Base-by-base conservation (phyloP, 176 grass and related monocot genomes). In the Carex pumila region DNA sequence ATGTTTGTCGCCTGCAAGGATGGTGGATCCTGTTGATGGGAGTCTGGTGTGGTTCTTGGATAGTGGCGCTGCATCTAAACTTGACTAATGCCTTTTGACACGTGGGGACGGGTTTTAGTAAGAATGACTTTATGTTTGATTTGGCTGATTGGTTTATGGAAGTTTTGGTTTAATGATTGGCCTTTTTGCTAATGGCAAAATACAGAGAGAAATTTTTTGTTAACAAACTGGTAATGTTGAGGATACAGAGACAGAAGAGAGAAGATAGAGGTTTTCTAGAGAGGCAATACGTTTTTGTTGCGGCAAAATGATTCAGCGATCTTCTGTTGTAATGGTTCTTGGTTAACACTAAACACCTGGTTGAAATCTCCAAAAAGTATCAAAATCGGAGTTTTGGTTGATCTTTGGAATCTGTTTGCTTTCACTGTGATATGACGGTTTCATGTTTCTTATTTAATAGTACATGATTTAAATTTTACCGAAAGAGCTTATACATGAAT, bases 21-120 rank as follows among this genome's bases (percentile, higher is more conserved):
- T 90, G 92, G 76, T 97, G 70, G 65, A 89, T 41, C 94, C 92
- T 3, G 82, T 79, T 0, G 88, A 97, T 30, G 94, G 94, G 31
- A 97, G 89, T 67, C 74, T 97, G 81, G 82, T 91, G 12, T 97
- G 94, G 94, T 97, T 97, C 32, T 65, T 97, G 83, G 94, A 97
- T 89, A 90, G 85, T 84, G 57, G 36, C 12, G 92, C 94, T 7
- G 90, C 92, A 12, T 88, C 92, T 7, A 84, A 65, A 1, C 88
- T 92, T 2, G 75, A 89, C 32, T 67, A 36, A 34, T 36, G 32
- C 10, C 5, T 14, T 65, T 34, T 15, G 12, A 34, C 3, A 13
- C 13, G 6, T 65, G 31, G 32, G 13, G 3, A 69, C 34, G 14
- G 29, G 63, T 65, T 65, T 65, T 39, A 69, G 21, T 18, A 14